Percentiles rank a stretch among this genome's conserved stretches.
Evolutionary conservation across 352 stramenopile species (phyloP).

Genomic region (Aphanomyces stellatus): DNA sequence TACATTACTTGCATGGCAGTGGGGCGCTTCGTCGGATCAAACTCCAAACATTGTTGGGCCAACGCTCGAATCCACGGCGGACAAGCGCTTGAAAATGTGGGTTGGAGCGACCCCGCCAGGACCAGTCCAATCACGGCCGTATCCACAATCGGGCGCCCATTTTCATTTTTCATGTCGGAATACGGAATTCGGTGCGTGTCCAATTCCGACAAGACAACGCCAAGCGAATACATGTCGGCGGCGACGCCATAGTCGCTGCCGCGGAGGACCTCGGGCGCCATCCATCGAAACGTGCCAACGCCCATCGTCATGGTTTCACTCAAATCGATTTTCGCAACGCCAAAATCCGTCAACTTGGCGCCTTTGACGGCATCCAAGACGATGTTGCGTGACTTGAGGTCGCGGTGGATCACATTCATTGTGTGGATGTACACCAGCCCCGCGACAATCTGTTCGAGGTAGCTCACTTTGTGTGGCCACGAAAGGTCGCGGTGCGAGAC

Average conservation of each 20-base stretch:
- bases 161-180: neutral
- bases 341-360: constrained; percentile 16
- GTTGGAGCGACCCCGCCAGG: neutral
- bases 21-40: neutral
- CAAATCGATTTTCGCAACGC: no score
- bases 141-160: neutral
- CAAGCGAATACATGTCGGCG: no score
- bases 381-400: constrained; percentile 19
- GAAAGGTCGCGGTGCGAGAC: neutral
- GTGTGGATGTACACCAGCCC: constrained; percentile 21
- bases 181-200: neutral
- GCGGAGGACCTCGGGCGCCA: no score
- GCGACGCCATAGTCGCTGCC: no score
- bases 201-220: neutral
- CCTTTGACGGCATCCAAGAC: constrained; percentile 7
- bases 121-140: neutral
- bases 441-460: constrained; percentile 7
- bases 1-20: no score
- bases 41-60: neutral
- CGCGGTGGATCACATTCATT: constrained; percentile 12
- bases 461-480: neutral
- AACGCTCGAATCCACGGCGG: neutral
- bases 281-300: no score
- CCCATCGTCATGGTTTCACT: no score
- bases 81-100: neutral